Evolutionary conservation across 352 stramenopile genomes (phyloP).

Genomic region (Phytophthora fragariae): DNA sequence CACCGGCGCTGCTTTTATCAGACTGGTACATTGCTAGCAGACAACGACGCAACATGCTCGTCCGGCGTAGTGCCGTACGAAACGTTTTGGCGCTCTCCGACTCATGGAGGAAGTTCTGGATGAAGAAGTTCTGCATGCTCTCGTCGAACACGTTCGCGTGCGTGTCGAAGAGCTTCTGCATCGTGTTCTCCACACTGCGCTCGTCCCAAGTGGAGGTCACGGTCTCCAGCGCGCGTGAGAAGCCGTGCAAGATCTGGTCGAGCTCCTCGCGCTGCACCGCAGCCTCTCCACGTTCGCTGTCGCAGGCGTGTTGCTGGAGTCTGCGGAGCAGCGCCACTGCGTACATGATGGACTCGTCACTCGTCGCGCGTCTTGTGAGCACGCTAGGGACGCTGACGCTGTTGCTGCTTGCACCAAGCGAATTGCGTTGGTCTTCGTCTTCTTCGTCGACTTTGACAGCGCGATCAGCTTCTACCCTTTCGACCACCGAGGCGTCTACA

Average conservation of each 20-base stretch:
- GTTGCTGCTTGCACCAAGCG: constrained; percentile 2
- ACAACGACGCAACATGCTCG: constrained; percentile 77
- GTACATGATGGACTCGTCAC: constrained; percentile 62
- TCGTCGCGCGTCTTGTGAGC: constrained; percentile 24
- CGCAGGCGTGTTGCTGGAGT: constrained; percentile 54
- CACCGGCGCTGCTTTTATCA: constrained; percentile 22
- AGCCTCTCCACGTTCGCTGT: constrained; percentile 43
- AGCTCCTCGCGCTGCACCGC: constrained; percentile 58
- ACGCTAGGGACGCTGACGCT: neutral
- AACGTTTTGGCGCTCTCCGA: constrained; percentile 77
- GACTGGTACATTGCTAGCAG: constrained; percentile 75
- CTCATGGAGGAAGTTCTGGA: constrained; percentile 88
- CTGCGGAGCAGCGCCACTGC: constrained; percentile 63
- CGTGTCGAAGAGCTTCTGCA: constrained; percentile 79
- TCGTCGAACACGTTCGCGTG: constrained; percentile 89
- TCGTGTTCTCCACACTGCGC: constrained; percentile 59
- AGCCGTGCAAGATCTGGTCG: constrained; percentile 69
- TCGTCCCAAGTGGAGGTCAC: constrained; percentile 52
- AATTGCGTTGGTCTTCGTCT: constrained; percentile 3
- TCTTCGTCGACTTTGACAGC: constrained; percentile 26
- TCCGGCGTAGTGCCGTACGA: constrained; percentile 68
- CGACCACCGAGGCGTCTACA: constrained; percentile 30
- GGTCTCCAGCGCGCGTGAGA: constrained; percentile 63
- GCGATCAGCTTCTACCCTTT: constrained; percentile 10
- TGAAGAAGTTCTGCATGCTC: constrained; percentile 87